A percentile compares a stretch with the other conserved stretches of the same genome.
Conservation (phyloP, 768 basidiomycete species). For the Trametes sanguinea region DNA sequence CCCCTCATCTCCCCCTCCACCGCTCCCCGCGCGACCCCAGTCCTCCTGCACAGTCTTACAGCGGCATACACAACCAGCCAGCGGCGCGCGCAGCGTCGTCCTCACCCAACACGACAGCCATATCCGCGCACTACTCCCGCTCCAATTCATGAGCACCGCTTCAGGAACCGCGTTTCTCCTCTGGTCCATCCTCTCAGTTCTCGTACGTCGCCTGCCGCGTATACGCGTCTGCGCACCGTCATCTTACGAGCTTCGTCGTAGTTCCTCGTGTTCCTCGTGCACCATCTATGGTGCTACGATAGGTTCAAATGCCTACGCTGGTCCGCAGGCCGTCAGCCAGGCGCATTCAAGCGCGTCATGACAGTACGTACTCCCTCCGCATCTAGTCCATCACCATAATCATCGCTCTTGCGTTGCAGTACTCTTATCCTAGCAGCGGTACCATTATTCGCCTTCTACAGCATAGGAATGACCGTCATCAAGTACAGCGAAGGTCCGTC, state of each 20-base stretch:
- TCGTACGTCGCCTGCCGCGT: constrained; percentile 45
- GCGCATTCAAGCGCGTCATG: constrained; percentile 88
- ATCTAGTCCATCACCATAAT: background rate
- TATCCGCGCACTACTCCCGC: background rate
- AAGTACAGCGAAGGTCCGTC: constrained; percentile 73
- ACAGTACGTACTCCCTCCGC: constrained; percentile 54
- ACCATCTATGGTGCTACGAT: constrained; percentile 84
- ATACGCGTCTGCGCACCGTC: constrained; percentile 1
- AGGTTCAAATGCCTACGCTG: constrained; percentile 73
- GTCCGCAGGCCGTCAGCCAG: constrained; percentile 75
- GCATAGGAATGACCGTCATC: constrained; percentile 58
- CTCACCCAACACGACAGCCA: background rate
- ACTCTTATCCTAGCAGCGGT: constrained; percentile 79
- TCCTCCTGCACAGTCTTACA: background rate
- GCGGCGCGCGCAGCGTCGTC: background rate
- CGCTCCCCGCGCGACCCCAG: background rate
- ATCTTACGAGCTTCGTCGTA: background rate
- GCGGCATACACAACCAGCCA: background rate
- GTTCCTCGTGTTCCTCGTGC: constrained; percentile 69
- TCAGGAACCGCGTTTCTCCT: constrained; percentile 75
- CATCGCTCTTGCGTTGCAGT: constrained; percentile 38
- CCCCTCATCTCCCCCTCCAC: background rate
- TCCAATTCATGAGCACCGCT: constrained; percentile 62
- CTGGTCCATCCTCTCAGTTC: constrained; percentile 70
- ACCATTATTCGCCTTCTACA: constrained; percentile 65